Evolutionary conservation across 768 basidiomycete species (phyloP).

Genomic region (Dacryopinax spathularia): DNA sequence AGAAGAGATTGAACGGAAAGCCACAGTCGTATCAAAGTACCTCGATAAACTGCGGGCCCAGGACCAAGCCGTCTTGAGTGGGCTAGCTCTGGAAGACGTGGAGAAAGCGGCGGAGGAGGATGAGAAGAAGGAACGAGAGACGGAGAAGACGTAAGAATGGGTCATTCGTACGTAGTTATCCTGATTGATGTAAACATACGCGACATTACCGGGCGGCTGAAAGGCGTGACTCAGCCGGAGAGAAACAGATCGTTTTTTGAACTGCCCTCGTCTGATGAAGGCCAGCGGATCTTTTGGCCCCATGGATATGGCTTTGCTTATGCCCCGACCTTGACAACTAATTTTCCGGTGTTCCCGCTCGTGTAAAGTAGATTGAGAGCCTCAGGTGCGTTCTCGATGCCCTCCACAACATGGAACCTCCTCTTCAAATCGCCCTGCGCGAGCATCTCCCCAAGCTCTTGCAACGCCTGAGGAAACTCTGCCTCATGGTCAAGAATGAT

Average conservation of each 20-base stretch:
- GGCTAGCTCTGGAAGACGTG: background rate
- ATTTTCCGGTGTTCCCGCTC: slow-evolving; percentile 68
- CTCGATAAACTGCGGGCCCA: background rate
- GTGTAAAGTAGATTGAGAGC: slow-evolving; percentile 58
- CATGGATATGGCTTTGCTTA: too few relatives aligned
- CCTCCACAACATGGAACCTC: slow-evolving; percentile 66
- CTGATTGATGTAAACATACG: too few relatives aligned
- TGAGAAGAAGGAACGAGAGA: background rate
- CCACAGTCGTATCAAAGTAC: background rate
- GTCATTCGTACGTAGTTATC: too few relatives aligned
- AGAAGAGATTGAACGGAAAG: background rate
- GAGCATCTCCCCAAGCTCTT: slow-evolving; percentile 44
- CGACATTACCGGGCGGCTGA: too few relatives aligned
- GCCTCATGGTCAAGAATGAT: slow-evolving; percentile 63
- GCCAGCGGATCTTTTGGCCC: too few relatives aligned
- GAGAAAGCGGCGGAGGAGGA: background rate
- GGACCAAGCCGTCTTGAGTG: background rate
- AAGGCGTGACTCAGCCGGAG: too few relatives aligned
- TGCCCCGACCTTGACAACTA: slow-evolving; percentile 28
- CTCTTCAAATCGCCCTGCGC: slow-evolving; percentile 58
- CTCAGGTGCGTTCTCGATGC: slow-evolving; percentile 55
- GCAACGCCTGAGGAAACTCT: slow-evolving; percentile 43
- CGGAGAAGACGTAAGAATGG: too few relatives aligned
- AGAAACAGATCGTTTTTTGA: too few relatives aligned
- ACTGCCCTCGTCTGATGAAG: too few relatives aligned